Evolutionary conservation across 164 flowering plant genomes (phyloP).

Genomic region (Stephania yunnanensis): DNA sequence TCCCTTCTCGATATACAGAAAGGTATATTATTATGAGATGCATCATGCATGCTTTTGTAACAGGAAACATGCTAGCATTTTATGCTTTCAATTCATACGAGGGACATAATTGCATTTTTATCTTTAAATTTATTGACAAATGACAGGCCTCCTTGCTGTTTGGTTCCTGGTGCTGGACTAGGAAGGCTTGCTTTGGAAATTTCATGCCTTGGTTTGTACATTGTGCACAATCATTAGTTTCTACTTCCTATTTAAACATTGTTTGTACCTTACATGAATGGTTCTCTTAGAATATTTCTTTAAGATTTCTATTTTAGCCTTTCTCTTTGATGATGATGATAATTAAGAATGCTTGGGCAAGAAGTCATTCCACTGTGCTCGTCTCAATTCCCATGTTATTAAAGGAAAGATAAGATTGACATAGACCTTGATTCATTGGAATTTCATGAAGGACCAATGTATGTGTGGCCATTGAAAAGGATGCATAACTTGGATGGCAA

Average conservation of each 20-base stretch:
- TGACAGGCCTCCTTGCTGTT: slow-evolving; percentile 78
- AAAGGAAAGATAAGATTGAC: too few species aligned
- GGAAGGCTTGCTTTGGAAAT: slow-evolving; percentile 94
- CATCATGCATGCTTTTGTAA: not conserved
- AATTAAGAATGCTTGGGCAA: too few species aligned
- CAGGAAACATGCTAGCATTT: not conserved
- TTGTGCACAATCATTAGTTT: not conserved
- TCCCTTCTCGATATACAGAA: slow-evolving; percentile 53
- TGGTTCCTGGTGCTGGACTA: slow-evolving; percentile 99
- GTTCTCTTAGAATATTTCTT: not conserved
- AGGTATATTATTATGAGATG: slow-evolving; percentile 34
- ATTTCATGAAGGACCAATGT: too few species aligned
- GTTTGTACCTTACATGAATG: not conserved
- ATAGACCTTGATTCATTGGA: too few species aligned
- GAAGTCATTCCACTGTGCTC: too few species aligned
- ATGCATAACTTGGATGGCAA: too few species aligned
- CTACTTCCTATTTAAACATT: not conserved
- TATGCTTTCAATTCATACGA: not conserved
- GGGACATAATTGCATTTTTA: not conserved
- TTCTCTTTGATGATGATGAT: not conserved
- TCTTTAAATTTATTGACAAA: not conserved
- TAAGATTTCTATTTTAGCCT: not conserved
- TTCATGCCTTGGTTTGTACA: slow-evolving; percentile 67
- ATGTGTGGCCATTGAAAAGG: too few species aligned
- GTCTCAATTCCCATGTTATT: too few species aligned